Base-by-base conservation (phyloP, 768 basidiomycete species). In the Trametes sanguinea region DNA sequence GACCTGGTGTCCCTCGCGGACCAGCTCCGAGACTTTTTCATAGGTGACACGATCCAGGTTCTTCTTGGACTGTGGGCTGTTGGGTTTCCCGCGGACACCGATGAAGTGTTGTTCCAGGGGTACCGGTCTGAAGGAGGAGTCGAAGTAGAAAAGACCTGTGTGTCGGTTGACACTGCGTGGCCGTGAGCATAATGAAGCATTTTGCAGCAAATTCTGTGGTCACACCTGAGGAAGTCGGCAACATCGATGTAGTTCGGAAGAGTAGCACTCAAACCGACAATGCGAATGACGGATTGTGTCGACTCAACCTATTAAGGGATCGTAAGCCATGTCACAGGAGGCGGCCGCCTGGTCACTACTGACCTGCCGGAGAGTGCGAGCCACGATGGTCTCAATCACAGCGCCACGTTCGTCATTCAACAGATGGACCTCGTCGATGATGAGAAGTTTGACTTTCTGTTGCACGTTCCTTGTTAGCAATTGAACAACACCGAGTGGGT, bases 361-460 rank as follows among this genome's bases (percentile, higher is more conserved):
- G 42, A 87, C 93, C 78, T 95, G 94, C 46, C 97, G 85, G 27
- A 98, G 77, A 2, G 97, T 99, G 65, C 97, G 82, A 3, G 97
- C 97, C 11, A 99, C 95, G 67, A 98, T 98, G 0, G 95, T 92
- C 75, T 99, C 97, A 64, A 99, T 95, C 37, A 98, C 96, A 13
- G 97, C 95, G 27, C 97, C 97, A 69, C 97, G 91, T 61, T 97
- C 95, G 77, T 98, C 97, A 69, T 98, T 98, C 50, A 98, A 82
- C 17, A 99, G 79, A 76, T 98, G 97, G 0, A 98, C 92, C 74
- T 99, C 97, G 67, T 98, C 97, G 61, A 98, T 96, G 69, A 99
- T 97, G 42, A 99, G 82, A 30, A 99, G 80, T 70, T 95, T 95
- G 67, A 98, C 80, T 76, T 85, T 89, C 96, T 98, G 29, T 14